These are phyloP conservation scores for Torulaspora indica DNA, from an alignment of 805 yeast species.

Conservation along the genomic window DNA sequence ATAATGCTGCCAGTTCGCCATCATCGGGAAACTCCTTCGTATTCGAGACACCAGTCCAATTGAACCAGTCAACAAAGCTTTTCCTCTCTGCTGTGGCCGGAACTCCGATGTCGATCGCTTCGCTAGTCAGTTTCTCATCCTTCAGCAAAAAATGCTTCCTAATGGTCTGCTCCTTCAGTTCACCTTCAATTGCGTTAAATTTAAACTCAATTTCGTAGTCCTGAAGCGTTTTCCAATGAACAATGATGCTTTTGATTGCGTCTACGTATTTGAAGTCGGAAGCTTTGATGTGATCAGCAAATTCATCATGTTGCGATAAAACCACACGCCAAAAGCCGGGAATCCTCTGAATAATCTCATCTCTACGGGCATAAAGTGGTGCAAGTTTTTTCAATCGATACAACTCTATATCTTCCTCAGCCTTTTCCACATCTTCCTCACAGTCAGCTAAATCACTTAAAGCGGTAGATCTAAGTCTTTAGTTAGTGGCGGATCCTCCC, in stretches of 20 bases:
- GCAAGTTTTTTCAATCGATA: slow-evolving; percentile 50
- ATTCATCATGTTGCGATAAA: slow-evolving; percentile 76
- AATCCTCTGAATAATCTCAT: slow-evolving; percentile 47
- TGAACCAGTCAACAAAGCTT: slow-evolving; percentile 82
- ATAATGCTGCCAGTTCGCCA: slow-evolving; percentile 65
- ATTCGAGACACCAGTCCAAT: slow-evolving; percentile 75
- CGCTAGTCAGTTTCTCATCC: slow-evolving; percentile 52
- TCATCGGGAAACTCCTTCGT: slow-evolving; percentile 77
- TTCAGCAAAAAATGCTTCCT: slow-evolving; percentile 52
- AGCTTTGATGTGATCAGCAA: slow-evolving; percentile 70
- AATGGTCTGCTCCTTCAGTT: slow-evolving; percentile 53
- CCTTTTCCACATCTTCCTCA: slow-evolving; percentile 54
- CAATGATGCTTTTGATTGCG: slow-evolving; percentile 55
- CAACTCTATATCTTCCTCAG: slow-evolving; percentile 56
- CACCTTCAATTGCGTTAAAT: slow-evolving; percentile 47
- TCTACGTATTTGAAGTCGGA: slow-evolving; percentile 78
- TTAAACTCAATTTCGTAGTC: slow-evolving; percentile 58
- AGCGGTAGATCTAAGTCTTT: slow-evolving; percentile 22
- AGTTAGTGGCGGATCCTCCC: background rate
- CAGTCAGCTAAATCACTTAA: slow-evolving; percentile 50
- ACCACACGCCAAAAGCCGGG: slow-evolving; percentile 88
- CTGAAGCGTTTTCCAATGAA: slow-evolving; percentile 44
- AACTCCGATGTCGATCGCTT: slow-evolving; percentile 43
- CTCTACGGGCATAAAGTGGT: slow-evolving; percentile 55
- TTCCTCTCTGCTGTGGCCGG: slow-evolving; percentile 63